Base-by-base conservation (phyloP, 2,329 filamentous ascomycete genomes). In the Cladosporium sp. region DNA sequence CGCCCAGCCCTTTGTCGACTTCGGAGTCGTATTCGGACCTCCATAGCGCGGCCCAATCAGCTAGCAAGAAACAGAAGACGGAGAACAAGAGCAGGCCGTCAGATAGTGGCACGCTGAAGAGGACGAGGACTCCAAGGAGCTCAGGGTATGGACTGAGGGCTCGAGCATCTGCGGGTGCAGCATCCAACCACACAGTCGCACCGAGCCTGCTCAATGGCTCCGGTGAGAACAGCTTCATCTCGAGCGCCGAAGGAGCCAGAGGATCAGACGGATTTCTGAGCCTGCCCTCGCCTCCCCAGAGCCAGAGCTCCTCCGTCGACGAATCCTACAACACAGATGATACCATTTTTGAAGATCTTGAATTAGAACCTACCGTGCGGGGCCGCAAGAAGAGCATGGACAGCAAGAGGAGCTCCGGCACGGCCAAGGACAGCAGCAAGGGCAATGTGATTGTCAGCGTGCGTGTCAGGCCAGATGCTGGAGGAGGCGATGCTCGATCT, bases 391-490 rank as follows among this genome's bases (percentile, higher is more conserved):
- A 62, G 54, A 63, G 64, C 38, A 14, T 37, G 16, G 62, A 64
- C 44, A 60, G 64, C 42, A 62, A 63, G 42, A 60, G 66, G 3
- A 61, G 59, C 50, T 58, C 59, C 14, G 67, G 67, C 44, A 37
- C 49, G 34, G 61, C 66, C 18, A 84, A 82, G 62, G 90, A 96
- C 63, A 82, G 79, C 52, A 37, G 32, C 32, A 97, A 95, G 69
- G 93, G 93, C 48, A 98, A 98, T 65, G 92, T 98, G 11, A 72
- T 97, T 56, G 92, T 98, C 61, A 97, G 93, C 67, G 91, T 98
- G 35, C 83, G 93, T 66, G 91, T 97, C 40, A 82, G 93, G 32
- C 93, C 93, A 31, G 91, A 96, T 72, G 78, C 82, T 3, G 81
- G 77, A 19, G 76, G 77, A n/a, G 81, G 78, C 50, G 79, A 79